Evolutionary conservation across 1,139 yeast species (phyloP), one percentile per base, ranked within the genome.

Genomic region (Blastobotrys ciferrii): DNA sequence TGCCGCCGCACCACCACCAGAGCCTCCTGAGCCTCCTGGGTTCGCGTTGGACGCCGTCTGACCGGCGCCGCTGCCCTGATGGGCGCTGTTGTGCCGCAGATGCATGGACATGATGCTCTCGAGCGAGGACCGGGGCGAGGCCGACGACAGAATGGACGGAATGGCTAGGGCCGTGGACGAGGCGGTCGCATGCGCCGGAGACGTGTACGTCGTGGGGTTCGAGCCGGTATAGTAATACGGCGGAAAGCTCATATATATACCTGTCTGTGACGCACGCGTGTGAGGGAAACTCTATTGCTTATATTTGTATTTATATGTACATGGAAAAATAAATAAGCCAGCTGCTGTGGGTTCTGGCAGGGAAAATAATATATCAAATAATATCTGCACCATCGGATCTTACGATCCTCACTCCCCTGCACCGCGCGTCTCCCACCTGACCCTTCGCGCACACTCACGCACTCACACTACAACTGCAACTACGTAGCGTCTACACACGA

Each of bases 121-220:
- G 18, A 49, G 33, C 39, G 47, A 48, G 17, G 49, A 43, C 38
- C 46, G 46, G 37, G 52, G 49, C 42, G 49, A 37, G 15, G 46
- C 37, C 15, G 48, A 45, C 33, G 48, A 46, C 20, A 42, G 23
- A 12, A 48, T 32, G 35, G 50, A 38, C 32, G 50, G 45, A 17
- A 36, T 42, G 32, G 45, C 38, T 18, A 23, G 38, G 17, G 45
- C 39, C 15, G 45, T 31, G 37, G 35, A 30, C 9, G 50, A 41
- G 9, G 51, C 50, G 2, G 53, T 41, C 13, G 50, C 50, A 41
- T 46, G 45, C 15, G 51, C 39, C 31, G 51, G 32, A 4, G 51
- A 37, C 9, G 46, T 45, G 30, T 45, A 45, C 2, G 51, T 48
- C 19, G 45, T 23, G n/a, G 41, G 38, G 17, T 33, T 11, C 9